Conservation (phyloP, 495 filamentous ascomycete genomes). For the Penicillium canariense region DNA sequence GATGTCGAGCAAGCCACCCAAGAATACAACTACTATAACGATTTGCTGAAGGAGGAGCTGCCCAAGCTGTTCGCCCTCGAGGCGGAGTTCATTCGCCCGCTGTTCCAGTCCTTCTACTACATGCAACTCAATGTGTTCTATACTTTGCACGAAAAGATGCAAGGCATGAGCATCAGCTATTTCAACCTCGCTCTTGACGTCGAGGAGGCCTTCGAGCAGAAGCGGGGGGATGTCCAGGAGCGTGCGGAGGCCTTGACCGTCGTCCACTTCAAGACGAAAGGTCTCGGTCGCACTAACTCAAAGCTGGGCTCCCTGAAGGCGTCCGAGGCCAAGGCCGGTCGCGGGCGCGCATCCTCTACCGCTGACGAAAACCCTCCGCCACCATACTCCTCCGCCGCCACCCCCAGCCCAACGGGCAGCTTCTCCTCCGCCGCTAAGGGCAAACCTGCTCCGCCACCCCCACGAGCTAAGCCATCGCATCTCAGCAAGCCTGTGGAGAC, state of each 20-base stretch:
- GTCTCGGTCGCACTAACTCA: conserved; percentile 45
- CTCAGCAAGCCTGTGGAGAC: conserved; percentile 71
- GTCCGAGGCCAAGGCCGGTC: conserved; percentile 30
- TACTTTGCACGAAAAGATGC: conserved; percentile 97
- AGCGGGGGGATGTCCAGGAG: conserved; percentile 83
- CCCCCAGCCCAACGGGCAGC: conserved; percentile 46
- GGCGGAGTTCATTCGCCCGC: conserved; percentile 90
- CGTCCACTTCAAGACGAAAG: conserved; percentile 84
- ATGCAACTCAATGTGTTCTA: conserved; percentile 99
- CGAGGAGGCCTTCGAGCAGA: conserved; percentile 83
- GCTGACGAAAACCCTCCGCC: conserved; percentile 65
- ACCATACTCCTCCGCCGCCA: conserved; percentile 57
- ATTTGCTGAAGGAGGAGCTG: conserved; percentile 91
- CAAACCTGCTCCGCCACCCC: conserved; percentile 89
- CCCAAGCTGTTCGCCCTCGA: conserved; percentile 92
- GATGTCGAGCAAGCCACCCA: conserved; percentile 90
- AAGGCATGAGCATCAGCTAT: conserved; percentile 92
- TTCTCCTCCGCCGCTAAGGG: conserved; percentile 67
- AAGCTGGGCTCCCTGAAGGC: conserved; percentile 50
- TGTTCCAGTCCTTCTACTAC: conserved; percentile 99
- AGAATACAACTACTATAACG: conserved; percentile 96
- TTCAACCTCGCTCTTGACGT: conserved; percentile 90
- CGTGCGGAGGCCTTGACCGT: conserved; percentile 75
- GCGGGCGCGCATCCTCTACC: conserved; percentile 39
- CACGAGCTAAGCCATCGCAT: conserved; percentile 81